Percentiles rank a stretch among this genome's conserved stretches.
Conservation (phyloP, 306 rosid genomes). For the Prunus mongolica region DNA sequence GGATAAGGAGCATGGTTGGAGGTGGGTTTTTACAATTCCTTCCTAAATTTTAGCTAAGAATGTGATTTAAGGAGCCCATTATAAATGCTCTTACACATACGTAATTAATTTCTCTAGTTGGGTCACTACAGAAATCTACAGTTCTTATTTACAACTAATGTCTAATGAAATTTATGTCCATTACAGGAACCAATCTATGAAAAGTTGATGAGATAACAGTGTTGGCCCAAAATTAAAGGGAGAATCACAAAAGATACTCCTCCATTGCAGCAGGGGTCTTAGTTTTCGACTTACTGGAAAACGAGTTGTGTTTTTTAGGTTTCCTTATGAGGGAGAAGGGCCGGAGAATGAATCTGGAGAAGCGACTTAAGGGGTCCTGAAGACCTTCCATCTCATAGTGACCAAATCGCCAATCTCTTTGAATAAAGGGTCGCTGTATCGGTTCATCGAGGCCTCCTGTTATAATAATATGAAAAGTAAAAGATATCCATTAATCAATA, state of each 20-base stretch:
- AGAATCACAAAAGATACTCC: background rate
- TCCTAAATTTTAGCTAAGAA: no score
- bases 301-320: background rate
- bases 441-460: slow-evolving; percentile 95
- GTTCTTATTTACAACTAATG: background rate
- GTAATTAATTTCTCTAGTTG: no score
- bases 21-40: no score
- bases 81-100: no score
- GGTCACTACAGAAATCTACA: no score
- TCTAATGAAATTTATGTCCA: background rate
- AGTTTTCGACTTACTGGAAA: background rate
- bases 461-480: slow-evolving; percentile 11
- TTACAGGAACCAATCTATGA: background rate
- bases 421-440: slow-evolving; percentile 55
- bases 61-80: no score
- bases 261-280: background rate
- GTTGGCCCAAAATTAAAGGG: background rate
- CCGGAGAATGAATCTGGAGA: slow-evolving; percentile 48
- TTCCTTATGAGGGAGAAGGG: slow-evolving; percentile 31
- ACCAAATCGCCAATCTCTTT: slow-evolving; percentile 94
- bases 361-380: slow-evolving; percentile 71
- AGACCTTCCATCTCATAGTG: slow-evolving; percentile 93
- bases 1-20: no score
- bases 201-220: background rate
- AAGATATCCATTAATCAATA: slow-evolving; percentile 1